These are phyloP conservation scores for Omphalotus guepiniiformis DNA, from an alignment of 768 basidiomycete genomes.

Conservation along the genomic window DNA sequence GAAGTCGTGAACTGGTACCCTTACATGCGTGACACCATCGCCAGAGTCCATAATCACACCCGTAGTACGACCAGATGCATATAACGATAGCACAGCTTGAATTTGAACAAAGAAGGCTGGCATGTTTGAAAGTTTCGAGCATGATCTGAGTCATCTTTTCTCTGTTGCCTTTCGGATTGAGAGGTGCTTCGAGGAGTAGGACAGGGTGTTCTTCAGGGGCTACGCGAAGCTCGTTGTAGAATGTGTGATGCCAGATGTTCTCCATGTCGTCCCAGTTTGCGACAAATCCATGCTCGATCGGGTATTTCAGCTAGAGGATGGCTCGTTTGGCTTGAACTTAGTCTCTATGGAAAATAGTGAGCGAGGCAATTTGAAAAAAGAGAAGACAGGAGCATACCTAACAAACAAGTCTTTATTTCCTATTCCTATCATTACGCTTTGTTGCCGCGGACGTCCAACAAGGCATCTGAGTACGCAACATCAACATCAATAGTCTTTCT, in stretches of 20 bases:
- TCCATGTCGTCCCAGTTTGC: slow-evolving; percentile 99
- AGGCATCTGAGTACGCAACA: slow-evolving; percentile 58
- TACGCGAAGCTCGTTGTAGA: slow-evolving; percentile 80
- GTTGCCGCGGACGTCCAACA: slow-evolving; percentile 91
- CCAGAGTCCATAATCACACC: slow-evolving; percentile 95
- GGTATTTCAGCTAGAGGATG: slow-evolving; percentile 90
- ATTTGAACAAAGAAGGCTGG: slow-evolving; percentile 75
- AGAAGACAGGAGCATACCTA: slow-evolving; percentile 49
- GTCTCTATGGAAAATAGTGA: slow-evolving; percentile 46
- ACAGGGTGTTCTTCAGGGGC: slow-evolving; percentile 55
- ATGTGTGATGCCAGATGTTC: slow-evolving; percentile 98
- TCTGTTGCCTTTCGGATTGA: slow-evolving; percentile 65
- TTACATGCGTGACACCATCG: slow-evolving; percentile 93
- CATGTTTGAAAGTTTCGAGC: slow-evolving; percentile 68
- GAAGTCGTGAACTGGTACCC: slow-evolving; percentile 73
- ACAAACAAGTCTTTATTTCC: slow-evolving; percentile 96
- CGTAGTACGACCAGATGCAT: slow-evolving; percentile 93
- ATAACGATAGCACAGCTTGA: slow-evolving; percentile 66
- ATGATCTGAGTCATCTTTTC: slow-evolving; percentile 72
- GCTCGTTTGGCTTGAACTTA: slow-evolving; percentile 94
- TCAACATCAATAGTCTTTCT: not conserved
- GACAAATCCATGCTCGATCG: slow-evolving; percentile 91
- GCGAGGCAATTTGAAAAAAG: slow-evolving; percentile 12
- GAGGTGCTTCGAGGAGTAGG: slow-evolving; percentile 60
- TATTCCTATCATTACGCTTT: slow-evolving; percentile 97